Base-by-base conservation (phyloP, 768 basidiomycete genomes). In the Trametes villosa region DNA sequence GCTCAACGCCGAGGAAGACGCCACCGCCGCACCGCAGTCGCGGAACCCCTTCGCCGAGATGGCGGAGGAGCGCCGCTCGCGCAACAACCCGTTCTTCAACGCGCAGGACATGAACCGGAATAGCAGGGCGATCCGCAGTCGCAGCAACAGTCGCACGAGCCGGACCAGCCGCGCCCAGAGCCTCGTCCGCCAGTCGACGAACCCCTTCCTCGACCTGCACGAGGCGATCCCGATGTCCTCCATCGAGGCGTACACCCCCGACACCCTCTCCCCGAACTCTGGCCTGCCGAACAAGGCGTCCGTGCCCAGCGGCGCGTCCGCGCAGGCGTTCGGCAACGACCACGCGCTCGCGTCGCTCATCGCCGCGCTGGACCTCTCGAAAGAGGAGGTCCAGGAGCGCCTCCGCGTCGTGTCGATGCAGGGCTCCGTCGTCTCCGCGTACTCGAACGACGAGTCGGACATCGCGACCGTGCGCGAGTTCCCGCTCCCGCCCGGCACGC, bases 291-390 rank as follows among this genome's bases (percentile, higher is more conserved):
- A 72, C 1, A 69, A 72, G 8, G 64, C 68, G 8, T 80, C 80
- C 3, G 62, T 71, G 24, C 70, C 78, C 0, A 79, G 81, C 18
- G 70, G 70, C n/a, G 70, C 76, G 13, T 80, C 64, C 36, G 65
- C 46, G 17, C 20, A 51, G 9, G 53, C 64, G 24, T 66, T 67
- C 46, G 63, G 76, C 62, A 83, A 78, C 48, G 79, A 84, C 53
- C 81, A 78, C 45, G 86, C 87, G 17, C 72, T 90, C 64, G 79
- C 78, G 68, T 86, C 85, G 20, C 77, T 90, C 53, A 81, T 89
- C 59, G 87, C 85, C 22, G 88, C 85, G n/a, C 79, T 91, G 42
- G 81, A 86, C 34, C 74, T 79, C 2, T 69, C 79, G 1, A 76
- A 78, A 45, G 77, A 79, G 34, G 79, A 81, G 55, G 76, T 78